These are phyloP conservation scores for Diaporthe citri DNA, from an alignment of 2,329 filamentous ascomycete genomes.

Conservation along the genomic window DNA sequence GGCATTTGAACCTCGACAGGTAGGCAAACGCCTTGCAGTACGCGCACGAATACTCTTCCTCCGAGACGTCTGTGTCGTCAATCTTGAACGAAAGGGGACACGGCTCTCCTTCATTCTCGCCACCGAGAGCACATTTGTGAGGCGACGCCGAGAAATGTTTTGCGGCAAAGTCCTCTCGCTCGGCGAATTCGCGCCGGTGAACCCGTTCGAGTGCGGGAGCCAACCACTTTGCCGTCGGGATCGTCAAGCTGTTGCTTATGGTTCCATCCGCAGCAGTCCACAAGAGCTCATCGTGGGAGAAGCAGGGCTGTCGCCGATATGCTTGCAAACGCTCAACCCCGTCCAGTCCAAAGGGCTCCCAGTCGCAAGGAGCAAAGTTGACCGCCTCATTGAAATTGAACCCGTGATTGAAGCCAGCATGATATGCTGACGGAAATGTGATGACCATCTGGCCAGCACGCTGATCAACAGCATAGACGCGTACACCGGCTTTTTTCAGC, in stretches of 20 bases:
- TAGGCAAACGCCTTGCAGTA: conserved; percentile 95
- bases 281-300: conserved; percentile 95
- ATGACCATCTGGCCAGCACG: conserved; percentile 95
- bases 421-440: conserved; percentile 96
- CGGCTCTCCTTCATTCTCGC: conserved; percentile 57
- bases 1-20: conserved; percentile 89
- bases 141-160: conserved; percentile 70
- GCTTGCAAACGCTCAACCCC: conserved; percentile 88
- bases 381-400: conserved; percentile 99
- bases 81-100: conserved; percentile 74
- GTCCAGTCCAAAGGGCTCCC: conserved; percentile 91
- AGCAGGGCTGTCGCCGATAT: conserved; percentile 93
- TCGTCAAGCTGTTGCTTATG: conserved; percentile 72
- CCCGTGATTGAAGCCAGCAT: conserved; percentile 97
- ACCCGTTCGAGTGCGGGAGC: conserved; percentile 87
- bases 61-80: conserved; percentile 81
- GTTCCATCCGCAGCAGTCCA: conserved; percentile 89
- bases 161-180: conserved; percentile 76
- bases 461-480: conserved; percentile 95
- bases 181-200: conserved; percentile 76
- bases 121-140: conserved; percentile 67
- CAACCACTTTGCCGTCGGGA: conserved; percentile 95
- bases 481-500: conserved; percentile 90
- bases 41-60: conserved; percentile 92
- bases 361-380: conserved; percentile 95